Evolutionary conservation across 345 rosid genomes (phyloP), one percentile per base, ranked within the genome.

Genomic region (Eucalyptus cloeziana): DNA sequence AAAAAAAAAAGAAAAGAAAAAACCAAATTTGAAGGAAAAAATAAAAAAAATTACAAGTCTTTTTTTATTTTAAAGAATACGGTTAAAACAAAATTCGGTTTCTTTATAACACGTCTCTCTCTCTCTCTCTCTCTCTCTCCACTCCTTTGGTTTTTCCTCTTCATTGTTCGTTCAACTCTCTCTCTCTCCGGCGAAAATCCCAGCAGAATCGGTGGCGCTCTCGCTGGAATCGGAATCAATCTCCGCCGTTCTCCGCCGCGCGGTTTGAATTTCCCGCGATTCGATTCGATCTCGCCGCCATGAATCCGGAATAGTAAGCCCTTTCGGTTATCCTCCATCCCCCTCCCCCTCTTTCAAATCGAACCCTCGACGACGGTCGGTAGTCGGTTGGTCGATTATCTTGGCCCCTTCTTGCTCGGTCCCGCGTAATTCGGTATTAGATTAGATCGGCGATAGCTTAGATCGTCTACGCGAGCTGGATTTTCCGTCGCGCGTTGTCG

Each of bases 251-350:
- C 87, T 60, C 45, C 88, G 49, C n/a, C 37, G 45, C 87, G 85
- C 67, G 27, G 49, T 49, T 49, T 87, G 7, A 56, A 67, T 85
- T 90, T 49, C 91, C 89, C 51, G 87, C 52, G 89, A 64, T 88
- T 89, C 88, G 69, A 64, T 49, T 88, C 81, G 83, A 87, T 88
- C 85, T 80, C 91, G 16, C 93, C 88, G 91, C 71, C 94, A 97
- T 97, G 99, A 97, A 95, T 95, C 96, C 96, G 88, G 99, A 97
- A 94, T 97, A 97, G 99, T 97, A 95, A 95, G 92, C 86, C 86
- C 89, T 86, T 85, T 33, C 12, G 24, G 87, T 54, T 22, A 56
- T 56, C 62, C 3, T 56, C 30, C 50, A 49, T 81, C 54, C 52
- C 6, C 31, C 67, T 33, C 4, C n/a, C 30, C 60, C 13, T 19